Base-by-base conservation (phyloP, 2,329 filamentous ascomycete species). In the Penicillium sumatraense region DNA sequence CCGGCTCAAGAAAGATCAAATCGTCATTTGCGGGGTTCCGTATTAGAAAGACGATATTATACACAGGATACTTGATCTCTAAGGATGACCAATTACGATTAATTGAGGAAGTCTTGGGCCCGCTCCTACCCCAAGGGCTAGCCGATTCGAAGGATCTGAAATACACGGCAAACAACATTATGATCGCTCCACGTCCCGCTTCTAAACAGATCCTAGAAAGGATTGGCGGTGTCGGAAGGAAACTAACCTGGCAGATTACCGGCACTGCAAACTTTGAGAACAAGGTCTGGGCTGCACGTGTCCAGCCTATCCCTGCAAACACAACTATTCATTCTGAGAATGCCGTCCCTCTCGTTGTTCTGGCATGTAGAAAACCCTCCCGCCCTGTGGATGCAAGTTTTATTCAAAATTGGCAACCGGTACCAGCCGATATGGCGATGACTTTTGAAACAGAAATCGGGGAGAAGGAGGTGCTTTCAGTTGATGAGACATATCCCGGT, bases 21-120 rank as follows among this genome's bases (percentile, higher is more conserved):
- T 79, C 80, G 1, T 70, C 71, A 9, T 74, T 75, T 44, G 75
- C 78, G 29, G 74, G 76, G 42, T 81, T 95, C 57, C 82, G 85
- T 63, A 91, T 99, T 71, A 91, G 90, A 73, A 93, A 93, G 70
- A 91, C 87, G 1, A 88, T 96, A 47, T 91, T 92, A 74, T 97
- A 93, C 75, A 97, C 95, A 1, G 91, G 91, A 47, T 98, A 99
- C 75, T 85, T 96, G 74, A 88, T 99, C 61, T 81, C 81, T 36
- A 80, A 86, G 45, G 80, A 84, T 23, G 90, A 95, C 71, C 88
- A 88, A 2, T 84, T 89, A 67, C 86, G 84, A 52, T 80, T 98
- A 33, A 83, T 90, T 53, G 82, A 83, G 5, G 65, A 72, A 47
- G 81, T 96, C 42, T 62, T 78, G 56, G 69, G 67, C n/a, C 86